phyloP scores from a whole-genome alignment of 2,329 filamentous ascomycete species.

The Ophiobolus disseminans region DNA sequence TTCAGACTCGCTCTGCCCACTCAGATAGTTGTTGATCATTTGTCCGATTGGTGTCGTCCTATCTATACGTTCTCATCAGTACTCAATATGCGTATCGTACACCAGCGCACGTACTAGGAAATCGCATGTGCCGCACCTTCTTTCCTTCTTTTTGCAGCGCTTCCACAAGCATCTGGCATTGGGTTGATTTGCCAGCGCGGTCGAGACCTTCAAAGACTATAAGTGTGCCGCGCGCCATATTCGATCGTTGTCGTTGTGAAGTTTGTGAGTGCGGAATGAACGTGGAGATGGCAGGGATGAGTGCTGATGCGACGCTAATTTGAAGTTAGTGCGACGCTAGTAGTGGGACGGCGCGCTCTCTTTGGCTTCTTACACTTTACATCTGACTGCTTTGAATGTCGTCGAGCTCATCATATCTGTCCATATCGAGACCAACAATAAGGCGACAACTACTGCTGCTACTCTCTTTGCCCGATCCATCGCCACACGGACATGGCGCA shows the following conservation, averaged over 20 bases:
- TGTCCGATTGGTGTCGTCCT: constrained; percentile 83
- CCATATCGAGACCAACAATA: no score
- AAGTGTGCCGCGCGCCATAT: constrained; percentile 71
- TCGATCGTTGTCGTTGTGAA: constrained; percentile 14
- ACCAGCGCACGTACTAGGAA: constrained; percentile 63
- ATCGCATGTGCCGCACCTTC: constrained; percentile 66
- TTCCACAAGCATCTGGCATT: constrained; percentile 73
- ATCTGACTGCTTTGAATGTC: neutral
- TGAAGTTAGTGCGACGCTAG: neutral
- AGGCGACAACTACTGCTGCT: neutral
- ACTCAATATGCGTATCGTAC: neutral
- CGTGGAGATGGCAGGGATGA: neutral
- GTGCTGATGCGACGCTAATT: neutral
- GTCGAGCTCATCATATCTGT: neutral
- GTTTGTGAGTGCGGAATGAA: neutral
- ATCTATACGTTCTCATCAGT: constrained; percentile 62
- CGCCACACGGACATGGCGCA: neutral
- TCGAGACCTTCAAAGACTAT: constrained; percentile 90
- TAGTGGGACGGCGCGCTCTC: neutral
- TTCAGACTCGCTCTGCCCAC: constrained; percentile 73
- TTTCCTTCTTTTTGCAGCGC: constrained; percentile 60
- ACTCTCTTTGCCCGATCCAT: neutral
- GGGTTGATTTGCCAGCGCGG: constrained; percentile 89
- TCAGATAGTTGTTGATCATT: constrained; percentile 85
- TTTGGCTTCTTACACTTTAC: neutral